A percentile compares a stretch with the other conserved stretches of the same genome.
Conservation (phyloP, 805 yeast species). For the Schizosaccharomyces japonicus region DNA sequence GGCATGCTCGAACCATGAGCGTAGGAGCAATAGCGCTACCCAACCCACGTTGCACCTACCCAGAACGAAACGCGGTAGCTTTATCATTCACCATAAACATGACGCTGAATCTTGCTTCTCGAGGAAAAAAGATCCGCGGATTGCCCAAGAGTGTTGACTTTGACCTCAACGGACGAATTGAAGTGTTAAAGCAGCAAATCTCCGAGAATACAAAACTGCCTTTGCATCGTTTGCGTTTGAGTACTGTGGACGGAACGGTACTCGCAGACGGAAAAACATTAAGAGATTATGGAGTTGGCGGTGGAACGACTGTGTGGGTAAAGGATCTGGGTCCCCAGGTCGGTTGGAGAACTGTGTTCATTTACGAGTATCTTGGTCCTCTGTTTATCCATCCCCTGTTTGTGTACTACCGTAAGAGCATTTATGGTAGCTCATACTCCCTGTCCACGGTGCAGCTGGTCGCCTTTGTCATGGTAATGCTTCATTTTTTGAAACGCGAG, state of each 20-base stretch:
- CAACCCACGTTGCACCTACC: too few relatives aligned
- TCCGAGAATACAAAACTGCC: conserved; percentile 10
- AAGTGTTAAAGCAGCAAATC: conserved; percentile 17
- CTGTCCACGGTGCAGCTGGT: conserved; percentile 30
- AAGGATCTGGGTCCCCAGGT: conserved; percentile 78
- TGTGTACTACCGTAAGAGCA: conserved; percentile 15
- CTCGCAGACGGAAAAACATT: conserved; percentile 25
- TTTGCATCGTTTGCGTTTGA: not conserved
- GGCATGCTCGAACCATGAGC: too few relatives aligned
- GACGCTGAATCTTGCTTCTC: not conserved
- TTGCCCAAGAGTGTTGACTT: conserved; percentile 15
- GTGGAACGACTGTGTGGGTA: conserved; percentile 27
- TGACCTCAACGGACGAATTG: conserved; percentile 13
- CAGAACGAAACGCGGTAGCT: too few relatives aligned
- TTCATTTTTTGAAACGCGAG: conserved; percentile 75
- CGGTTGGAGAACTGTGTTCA: conserved; percentile 73
- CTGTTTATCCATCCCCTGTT: conserved; percentile 51
- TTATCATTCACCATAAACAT: too few relatives aligned
- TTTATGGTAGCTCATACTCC: conserved; percentile 17
- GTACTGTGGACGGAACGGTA: conserved; percentile 13
- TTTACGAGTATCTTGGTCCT: conserved; percentile 80
- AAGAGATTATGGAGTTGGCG: conserved; percentile 23
- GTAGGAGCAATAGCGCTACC: too few relatives aligned
- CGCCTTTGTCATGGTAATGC: conserved; percentile 25
- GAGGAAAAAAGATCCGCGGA: not conserved